A percentile compares a stretch with the other conserved stretches of the same genome.
phyloP scores from a whole-genome alignment of 139 green algal genomes.

The Zygnema circumcarinatum region DNA sequence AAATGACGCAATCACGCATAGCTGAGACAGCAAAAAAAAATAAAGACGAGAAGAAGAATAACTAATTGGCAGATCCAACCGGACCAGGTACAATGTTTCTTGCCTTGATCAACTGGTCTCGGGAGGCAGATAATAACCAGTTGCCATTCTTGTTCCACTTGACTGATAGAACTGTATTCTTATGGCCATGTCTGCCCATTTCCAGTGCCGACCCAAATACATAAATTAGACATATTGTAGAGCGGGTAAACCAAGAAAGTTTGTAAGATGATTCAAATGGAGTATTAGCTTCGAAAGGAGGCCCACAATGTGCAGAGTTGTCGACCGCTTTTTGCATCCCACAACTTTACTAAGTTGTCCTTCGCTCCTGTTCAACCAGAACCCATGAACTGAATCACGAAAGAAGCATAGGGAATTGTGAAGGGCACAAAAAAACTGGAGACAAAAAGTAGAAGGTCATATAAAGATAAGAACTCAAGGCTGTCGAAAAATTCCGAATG shows the following conservation, averaged over 20 bases:
- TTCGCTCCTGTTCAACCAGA: constrained; percentile 67
- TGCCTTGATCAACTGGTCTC: constrained; percentile 80
- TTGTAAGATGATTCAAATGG: constrained; percentile 6
- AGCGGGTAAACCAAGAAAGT: background rate
- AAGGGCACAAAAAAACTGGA: constrained; percentile 4
- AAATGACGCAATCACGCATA: too few species aligned
- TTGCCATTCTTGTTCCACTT: constrained; percentile 88
- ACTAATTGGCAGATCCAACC: too few species aligned
- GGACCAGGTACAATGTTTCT: too few species aligned
- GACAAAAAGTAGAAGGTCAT: background rate
- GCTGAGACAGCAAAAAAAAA: too few species aligned
- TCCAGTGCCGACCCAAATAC: background rate
- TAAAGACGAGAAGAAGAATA: too few species aligned
- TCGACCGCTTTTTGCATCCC: constrained; percentile 76
- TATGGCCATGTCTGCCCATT: constrained; percentile 77
- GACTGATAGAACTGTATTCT: constrained; percentile 73
- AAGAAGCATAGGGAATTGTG: too few species aligned
- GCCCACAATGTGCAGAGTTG: constrained; percentile 72
- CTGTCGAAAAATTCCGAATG: too few species aligned
- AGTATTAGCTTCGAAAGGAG: too few species aligned
- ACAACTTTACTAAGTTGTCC: constrained; percentile 91
- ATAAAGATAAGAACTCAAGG: too few species aligned
- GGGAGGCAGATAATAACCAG: constrained; percentile 79
- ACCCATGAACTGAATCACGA: background rate
- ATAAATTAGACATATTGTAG: constrained; percentile 4